Conservation (phyloP, 805 yeast species). For the Sungouiozyma ichnusensis region DNA sequence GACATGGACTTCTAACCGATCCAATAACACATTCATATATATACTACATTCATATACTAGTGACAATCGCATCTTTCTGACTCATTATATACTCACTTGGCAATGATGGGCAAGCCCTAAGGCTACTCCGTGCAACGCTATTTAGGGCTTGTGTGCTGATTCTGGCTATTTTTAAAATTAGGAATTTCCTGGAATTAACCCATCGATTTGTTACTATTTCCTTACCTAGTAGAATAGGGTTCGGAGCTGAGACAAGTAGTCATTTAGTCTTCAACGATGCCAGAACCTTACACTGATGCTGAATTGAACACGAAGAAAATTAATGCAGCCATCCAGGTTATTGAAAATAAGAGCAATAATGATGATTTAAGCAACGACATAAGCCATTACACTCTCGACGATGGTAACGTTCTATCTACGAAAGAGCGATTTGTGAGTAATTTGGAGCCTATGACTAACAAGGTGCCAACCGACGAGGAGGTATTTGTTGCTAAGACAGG, state of each 20-base stretch:
- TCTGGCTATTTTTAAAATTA: too few species aligned
- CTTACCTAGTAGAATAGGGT: too few species aligned
- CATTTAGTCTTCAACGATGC: neutral
- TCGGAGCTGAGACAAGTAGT: too few species aligned
- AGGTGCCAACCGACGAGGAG: slow-evolving; percentile 55
- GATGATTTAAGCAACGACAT: slow-evolving; percentile 20
- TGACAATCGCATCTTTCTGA: too few species aligned
- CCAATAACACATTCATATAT: neutral
- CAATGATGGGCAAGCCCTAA: neutral
- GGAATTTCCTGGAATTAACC: too few species aligned
- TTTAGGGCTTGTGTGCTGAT: neutral
- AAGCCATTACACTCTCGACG: slow-evolving; percentile 37
- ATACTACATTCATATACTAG: neutral
- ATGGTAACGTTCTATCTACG: slow-evolving; percentile 41
- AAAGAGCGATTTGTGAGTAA: slow-evolving; percentile 37
- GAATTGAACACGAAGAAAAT: slow-evolving; percentile 45
- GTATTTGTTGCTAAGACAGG: slow-evolving; percentile 49
- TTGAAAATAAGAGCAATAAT: slow-evolving; percentile 35
- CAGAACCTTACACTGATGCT: slow-evolving; percentile 17
- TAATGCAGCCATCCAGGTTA: slow-evolving; percentile 53
- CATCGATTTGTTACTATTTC: too few species aligned
- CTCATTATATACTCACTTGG: too few species aligned
- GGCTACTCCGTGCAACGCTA: neutral
- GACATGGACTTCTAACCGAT: slow-evolving; percentile 9
- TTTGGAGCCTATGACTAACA: slow-evolving; percentile 59